Percentiles rank a stretch among this genome's conserved stretches.
Evolutionary conservation across 2,329 filamentous ascomycete species (phyloP).

Genomic region (Neofusicoccum sp.): DNA sequence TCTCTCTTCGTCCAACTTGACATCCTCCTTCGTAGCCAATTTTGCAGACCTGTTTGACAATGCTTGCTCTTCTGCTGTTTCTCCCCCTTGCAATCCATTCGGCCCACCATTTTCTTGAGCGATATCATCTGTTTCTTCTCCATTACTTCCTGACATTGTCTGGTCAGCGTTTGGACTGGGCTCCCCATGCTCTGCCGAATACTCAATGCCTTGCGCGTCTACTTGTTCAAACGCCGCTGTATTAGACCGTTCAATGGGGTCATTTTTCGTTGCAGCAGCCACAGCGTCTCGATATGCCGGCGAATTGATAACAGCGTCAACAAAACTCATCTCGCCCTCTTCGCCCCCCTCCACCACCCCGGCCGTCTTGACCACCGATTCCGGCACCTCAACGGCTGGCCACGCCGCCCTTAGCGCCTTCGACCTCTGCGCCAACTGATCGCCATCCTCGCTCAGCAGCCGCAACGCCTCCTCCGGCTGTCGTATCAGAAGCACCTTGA

Average conservation of each 20-base stretch:
- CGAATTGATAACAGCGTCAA: conserved; percentile 35
- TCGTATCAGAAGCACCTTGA: conserved; percentile 34
- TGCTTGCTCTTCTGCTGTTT: background rate
- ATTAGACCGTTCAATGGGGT: too few species aligned
- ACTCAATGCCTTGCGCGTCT: too few species aligned
- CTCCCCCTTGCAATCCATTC: background rate
- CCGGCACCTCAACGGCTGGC: conserved; percentile 29
- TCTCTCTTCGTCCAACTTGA: background rate
- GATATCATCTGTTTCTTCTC: background rate
- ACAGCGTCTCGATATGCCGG: conserved; percentile 36
- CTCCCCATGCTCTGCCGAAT: too few species aligned
- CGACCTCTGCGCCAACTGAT: conserved; percentile 24
- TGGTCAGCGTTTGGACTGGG: too few species aligned
- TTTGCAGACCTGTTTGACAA: background rate
- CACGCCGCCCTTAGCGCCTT: conserved; percentile 30
- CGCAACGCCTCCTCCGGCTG: conserved; percentile 28
- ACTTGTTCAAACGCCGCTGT: too few species aligned
- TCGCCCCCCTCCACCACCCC: too few species aligned
- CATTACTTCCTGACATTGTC: background rate
- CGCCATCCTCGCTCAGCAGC: conserved; percentile 25
- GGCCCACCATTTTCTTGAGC: too few species aligned
- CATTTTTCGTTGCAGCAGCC: conserved; percentile 22
- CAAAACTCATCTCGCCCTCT: conserved; percentile 31
- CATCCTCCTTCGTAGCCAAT: background rate
- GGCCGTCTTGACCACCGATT: conserved; percentile 28